These are phyloP conservation scores for Arthrobotrys musiformis DNA, from an alignment of 2,329 filamentous ascomycete species.

Conservation along the genomic window DNA sequence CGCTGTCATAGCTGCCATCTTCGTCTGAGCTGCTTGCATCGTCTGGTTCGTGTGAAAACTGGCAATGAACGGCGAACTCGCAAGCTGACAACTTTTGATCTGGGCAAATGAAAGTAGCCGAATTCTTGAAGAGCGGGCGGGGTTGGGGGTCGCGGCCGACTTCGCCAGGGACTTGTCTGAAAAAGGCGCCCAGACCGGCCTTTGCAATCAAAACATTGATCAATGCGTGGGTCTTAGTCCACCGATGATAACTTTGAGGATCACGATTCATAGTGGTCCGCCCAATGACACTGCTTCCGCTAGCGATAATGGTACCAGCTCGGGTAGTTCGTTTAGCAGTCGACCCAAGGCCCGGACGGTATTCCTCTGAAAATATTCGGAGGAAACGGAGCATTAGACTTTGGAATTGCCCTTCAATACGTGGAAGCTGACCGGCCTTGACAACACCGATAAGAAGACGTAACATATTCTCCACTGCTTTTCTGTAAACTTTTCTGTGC, in stretches of 20 bases:
- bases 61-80: slow-evolving; percentile 12
- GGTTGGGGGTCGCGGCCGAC: slow-evolving; percentile 10
- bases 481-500: slow-evolving; percentile 1
- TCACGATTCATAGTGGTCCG: background rate
- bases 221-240: background rate
- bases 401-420: background rate
- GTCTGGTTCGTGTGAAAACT: slow-evolving; percentile 21
- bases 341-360: background rate
- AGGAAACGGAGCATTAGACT: slow-evolving; percentile 10
- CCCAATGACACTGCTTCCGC: background rate
- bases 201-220: background rate
- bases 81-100: slow-evolving; percentile 22
- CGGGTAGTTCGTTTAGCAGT: too few relatives aligned
- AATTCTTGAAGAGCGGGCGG: slow-evolving; percentile 9
- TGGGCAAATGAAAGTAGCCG: slow-evolving; percentile 13
- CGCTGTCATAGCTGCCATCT: background rate
- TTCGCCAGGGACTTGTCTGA: background rate
- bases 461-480: slow-evolving; percentile 2
- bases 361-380: slow-evolving; percentile 26
- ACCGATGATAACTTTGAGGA: slow-evolving; percentile 3
- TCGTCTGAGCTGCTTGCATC: background rate
- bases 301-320: background rate
- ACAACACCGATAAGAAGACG: background rate
- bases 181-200: background rate
- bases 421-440: background rate